Percentiles rank a stretch among this genome's conserved stretches.
phyloP scores from a whole-genome alignment of 768 basidiomycete genomes.

The Lactarius psammicola region DNA sequence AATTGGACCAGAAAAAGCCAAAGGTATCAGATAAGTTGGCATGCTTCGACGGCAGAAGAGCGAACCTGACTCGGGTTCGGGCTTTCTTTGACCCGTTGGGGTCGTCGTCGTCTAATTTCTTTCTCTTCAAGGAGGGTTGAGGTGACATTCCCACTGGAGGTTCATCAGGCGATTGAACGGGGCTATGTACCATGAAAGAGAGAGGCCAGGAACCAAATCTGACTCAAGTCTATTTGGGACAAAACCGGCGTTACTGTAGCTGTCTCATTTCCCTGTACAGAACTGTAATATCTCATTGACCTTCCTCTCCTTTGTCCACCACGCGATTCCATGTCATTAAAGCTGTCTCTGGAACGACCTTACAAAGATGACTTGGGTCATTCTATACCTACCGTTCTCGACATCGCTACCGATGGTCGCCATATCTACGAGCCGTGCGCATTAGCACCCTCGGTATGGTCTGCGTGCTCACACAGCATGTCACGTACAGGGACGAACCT shows the following conservation, averaged over 20 bases:
- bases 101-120: conserved; percentile 56
- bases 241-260: too few relatives aligned
- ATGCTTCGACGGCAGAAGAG: neutral
- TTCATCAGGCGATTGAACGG: conserved; percentile 13
- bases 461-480: conserved; percentile 11
- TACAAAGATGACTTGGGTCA: conserved; percentile 77
- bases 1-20: conserved; percentile 33
- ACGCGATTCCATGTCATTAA: conserved; percentile 54
- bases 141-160: conserved; percentile 15
- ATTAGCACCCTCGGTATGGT: neutral
- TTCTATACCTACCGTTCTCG: conserved; percentile 57
- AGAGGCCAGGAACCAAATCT: neutral
- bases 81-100: conserved; percentile 55
- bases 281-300: neutral
- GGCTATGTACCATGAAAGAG: conserved; percentile 9
- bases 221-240: neutral
- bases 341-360: conserved; percentile 70
- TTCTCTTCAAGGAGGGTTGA: conserved; percentile 48
- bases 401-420: conserved; percentile 69
- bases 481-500: conserved; percentile 42
- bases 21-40: neutral
- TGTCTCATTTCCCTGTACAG: neutral
- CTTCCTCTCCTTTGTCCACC: neutral
- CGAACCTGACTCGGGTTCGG: conserved; percentile 73
- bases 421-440: conserved; percentile 71